These are phyloP conservation scores for Lodderomyces parapsilosis DNA, from an alignment of 1,139 yeast genomes.

Conservation along the genomic window DNA sequence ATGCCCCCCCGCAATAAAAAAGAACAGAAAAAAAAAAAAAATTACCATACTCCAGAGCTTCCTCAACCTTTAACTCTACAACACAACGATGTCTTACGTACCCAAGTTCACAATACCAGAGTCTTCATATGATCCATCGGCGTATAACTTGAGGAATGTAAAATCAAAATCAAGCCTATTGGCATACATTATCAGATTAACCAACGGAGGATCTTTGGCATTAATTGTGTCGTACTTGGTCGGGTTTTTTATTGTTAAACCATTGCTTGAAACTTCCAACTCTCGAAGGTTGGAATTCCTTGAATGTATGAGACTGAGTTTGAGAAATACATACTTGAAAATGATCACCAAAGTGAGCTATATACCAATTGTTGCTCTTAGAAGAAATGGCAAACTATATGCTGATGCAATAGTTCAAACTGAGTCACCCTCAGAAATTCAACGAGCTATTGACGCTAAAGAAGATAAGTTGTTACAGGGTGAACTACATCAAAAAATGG, in stretches of 20 bases:
- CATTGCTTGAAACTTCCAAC: constrained; percentile 33
- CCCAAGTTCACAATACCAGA: constrained; percentile 46
- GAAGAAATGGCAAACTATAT: constrained; percentile 31
- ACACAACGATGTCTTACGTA: constrained; percentile 19
- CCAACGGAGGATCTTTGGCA: constrained; percentile 37
- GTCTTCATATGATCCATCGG: constrained; percentile 36
- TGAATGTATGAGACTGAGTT: constrained; percentile 31
- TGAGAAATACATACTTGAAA: constrained; percentile 39
- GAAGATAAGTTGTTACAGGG: constrained; percentile 30
- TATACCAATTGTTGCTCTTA: constrained; percentile 42
- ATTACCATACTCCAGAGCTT: too few species aligned
- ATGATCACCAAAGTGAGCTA: constrained; percentile 35
- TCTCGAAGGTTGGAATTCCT: constrained; percentile 34
- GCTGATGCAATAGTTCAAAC: constrained; percentile 45
- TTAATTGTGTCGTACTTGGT: constrained; percentile 31
- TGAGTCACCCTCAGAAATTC: constrained; percentile 17
- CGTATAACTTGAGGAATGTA: constrained; percentile 18
- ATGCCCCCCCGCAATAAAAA: too few species aligned
- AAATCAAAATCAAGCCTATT: constrained; percentile 28
- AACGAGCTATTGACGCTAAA: constrained; percentile 13
- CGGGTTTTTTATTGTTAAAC: constrained; percentile 34
- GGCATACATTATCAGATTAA: constrained; percentile 29
- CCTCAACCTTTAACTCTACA: too few species aligned
- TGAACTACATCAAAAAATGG: constrained; percentile 24
- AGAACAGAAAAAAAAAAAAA: not conserved